Percentiles rank a stretch among this genome's conserved stretches.
Evolutionary conservation across 2,329 filamentous ascomycete genomes (phyloP).

Genomic region (Aspergillus sp.): DNA sequence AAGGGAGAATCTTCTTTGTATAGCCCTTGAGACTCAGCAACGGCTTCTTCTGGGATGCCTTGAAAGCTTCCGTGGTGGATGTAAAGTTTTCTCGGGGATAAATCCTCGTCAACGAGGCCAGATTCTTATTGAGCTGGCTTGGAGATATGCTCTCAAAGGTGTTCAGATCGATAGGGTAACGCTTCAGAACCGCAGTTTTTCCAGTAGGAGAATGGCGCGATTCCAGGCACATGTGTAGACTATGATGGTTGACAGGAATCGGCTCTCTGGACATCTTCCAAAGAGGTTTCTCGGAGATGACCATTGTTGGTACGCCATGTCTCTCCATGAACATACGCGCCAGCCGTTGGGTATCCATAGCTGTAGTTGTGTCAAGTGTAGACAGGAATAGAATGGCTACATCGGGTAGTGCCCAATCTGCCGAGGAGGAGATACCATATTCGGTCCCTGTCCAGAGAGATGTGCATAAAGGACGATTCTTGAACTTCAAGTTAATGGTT

Average conservation of each 20-base stretch:
- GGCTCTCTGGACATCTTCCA: constrained; percentile 42
- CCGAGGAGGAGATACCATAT: constrained; percentile 44
- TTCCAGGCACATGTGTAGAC: constrained; percentile 51
- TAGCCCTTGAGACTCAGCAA: constrained; percentile 32
- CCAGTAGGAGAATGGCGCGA: constrained; percentile 40
- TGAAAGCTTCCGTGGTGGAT: constrained; percentile 20
- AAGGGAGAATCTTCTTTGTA: constrained; percentile 29
- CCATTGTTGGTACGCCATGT: constrained; percentile 49
- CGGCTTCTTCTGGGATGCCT: constrained; percentile 16
- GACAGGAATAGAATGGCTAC: constrained; percentile 52
- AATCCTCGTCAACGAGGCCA: constrained; percentile 47
- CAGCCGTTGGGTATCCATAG: constrained; percentile 36
- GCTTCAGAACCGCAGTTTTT: constrained; percentile 39
- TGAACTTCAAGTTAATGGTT: constrained; percentile 44
- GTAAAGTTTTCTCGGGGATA: constrained; percentile 34
- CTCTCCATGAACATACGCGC: constrained; percentile 48
- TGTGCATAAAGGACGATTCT: constrained; percentile 42
- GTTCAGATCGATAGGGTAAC: constrained; percentile 51
- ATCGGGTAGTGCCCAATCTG: constrained; percentile 51
- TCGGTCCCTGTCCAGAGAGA: constrained; percentile 44
- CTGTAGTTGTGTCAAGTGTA: constrained; percentile 35
- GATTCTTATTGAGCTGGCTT: constrained; percentile 51
- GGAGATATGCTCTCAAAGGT: constrained; percentile 54
- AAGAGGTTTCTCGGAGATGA: constrained; percentile 49
- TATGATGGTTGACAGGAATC: constrained; percentile 46